Base-by-base conservation (phyloP, 768 basidiomycete species). In the Pholiota microspora region DNA sequence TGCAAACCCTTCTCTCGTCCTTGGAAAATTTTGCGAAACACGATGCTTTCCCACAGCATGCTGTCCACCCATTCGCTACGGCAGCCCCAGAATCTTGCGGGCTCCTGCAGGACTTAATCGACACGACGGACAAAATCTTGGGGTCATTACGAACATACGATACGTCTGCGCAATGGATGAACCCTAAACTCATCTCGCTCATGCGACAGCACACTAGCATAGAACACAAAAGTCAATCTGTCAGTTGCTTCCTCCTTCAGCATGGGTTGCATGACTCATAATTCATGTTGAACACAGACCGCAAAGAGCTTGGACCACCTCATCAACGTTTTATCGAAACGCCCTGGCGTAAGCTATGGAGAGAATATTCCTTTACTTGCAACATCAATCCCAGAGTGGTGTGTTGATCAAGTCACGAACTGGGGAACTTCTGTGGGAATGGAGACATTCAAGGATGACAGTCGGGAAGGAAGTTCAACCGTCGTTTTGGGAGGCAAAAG, bases 401-500 rank as follows among this genome's bases (percentile, higher is more conserved):
- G 83, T 64, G 69, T 86, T 16, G 71, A 77, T 4, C 76, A 80
- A 36, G 71, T 91, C 13, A 78, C 81, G 58, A 66, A 77, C 28
- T 90, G 86, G 84, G 84, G 82, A 5, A 77, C 75, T 15, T 71
- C 77, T 24, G 83, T 77, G 4, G 88, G 86, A 24, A 87, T 91
- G 87, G 87, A 91, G 62, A 75, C 83, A 3, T 92, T 88, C 73
- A 81, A 77, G 56, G 89, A 90, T 58, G 77, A 81, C 44, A 70
- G 70, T 16, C 74, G 75, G 32, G 78, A 77, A 55, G 79, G 78
- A 13, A 72, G 72, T 23, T 59, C 60, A 35, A 84, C 78, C 0
- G 71, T 89, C 34, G 78, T 86, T 16, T 77, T 91, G 32, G 90
- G 84, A 3, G 90, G 90, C 1, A 89, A 89, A 66, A 83, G 90